phyloP scores from a whole-genome alignment of 2,329 filamentous ascomycete species.

The Colletotrichum lupini region DNA sequence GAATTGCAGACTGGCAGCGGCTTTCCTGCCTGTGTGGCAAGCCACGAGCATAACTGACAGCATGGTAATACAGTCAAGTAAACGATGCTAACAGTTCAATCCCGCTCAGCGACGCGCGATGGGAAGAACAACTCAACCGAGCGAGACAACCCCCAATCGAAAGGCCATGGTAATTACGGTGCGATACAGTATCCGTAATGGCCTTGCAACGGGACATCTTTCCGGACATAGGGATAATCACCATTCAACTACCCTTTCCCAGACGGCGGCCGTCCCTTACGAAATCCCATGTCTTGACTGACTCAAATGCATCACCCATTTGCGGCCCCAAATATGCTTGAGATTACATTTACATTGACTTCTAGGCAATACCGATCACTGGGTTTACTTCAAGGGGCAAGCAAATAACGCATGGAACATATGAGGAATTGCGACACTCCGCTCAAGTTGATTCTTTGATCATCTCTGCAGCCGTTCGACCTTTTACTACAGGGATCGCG shows the following conservation, averaged over 20 bases:
- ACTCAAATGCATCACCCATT: constrained; percentile 17
- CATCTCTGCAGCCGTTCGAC: neutral
- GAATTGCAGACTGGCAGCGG: neutral
- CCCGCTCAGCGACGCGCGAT: constrained; percentile 1
- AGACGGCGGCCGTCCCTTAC: neutral
- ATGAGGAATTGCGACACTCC: neutral
- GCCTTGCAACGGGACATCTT: neutral
- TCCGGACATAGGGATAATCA: neutral
- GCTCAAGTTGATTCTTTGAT: neutral
- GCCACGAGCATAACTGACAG: neutral
- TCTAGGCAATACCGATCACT: neutral
- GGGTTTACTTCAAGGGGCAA: neutral
- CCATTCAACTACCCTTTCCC: constrained; percentile 7
- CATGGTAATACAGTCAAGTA: constrained; percentile 15
- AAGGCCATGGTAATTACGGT: neutral
- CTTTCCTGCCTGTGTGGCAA: constrained; percentile 6
- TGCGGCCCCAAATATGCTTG: constrained; percentile 13
- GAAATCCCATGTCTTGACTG: constrained; percentile 1
- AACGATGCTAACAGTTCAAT: constrained; percentile 7
- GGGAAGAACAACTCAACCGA: neutral
- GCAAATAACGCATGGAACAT: neutral
- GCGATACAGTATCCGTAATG: neutral
- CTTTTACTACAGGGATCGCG: neutral
- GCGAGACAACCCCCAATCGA: neutral
- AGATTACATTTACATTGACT: neutral